Evolutionary conservation across 2,329 filamentous ascomycete species (phyloP).

Genomic region (Trichoderma arundinaceum): DNA sequence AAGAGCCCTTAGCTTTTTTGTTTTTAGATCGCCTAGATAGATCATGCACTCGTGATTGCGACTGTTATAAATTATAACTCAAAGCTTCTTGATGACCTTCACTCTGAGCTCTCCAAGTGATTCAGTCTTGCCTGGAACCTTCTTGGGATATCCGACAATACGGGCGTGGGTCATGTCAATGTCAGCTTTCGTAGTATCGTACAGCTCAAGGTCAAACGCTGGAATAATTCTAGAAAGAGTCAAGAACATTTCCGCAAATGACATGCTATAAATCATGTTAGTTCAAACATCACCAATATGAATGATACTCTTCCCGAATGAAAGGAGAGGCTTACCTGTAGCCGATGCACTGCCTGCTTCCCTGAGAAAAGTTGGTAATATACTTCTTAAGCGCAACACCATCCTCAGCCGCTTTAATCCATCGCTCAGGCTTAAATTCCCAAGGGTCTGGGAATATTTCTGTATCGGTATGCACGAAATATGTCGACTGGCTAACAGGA

Average conservation of each 20-base stretch:
- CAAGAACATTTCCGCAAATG: conserved; percentile 32
- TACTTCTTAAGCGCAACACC: conserved; percentile 29
- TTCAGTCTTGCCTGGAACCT: conserved; percentile 8
- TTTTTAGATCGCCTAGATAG: too few species aligned
- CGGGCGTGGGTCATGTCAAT: conserved; percentile 29
- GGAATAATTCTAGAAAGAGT: conserved; percentile 32
- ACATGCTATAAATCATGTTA: conserved; percentile 29
- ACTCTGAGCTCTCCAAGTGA: conserved; percentile 30
- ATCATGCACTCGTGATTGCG: too few species aligned
- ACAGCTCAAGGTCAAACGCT: conserved; percentile 35
- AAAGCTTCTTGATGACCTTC: conserved; percentile 41
- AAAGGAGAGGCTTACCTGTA: conserved; percentile 32
- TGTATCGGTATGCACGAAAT: conserved; percentile 36
- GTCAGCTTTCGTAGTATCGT: conserved; percentile 32
- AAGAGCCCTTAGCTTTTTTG: too few species aligned
- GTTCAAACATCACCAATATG: neutral
- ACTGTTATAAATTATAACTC: too few species aligned
- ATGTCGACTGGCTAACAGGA: conserved; percentile 35
- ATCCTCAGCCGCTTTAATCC: conserved; percentile 34
- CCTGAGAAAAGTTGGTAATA: conserved; percentile 34
- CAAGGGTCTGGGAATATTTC: conserved; percentile 37
- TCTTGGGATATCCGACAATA: conserved; percentile 32
- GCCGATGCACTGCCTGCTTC: conserved; percentile 35
- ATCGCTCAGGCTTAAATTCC: conserved; percentile 39
- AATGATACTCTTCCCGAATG: neutral